Conservation (phyloP, 495 filamentous ascomycete species). For the Aspergillus campestris region DNA sequence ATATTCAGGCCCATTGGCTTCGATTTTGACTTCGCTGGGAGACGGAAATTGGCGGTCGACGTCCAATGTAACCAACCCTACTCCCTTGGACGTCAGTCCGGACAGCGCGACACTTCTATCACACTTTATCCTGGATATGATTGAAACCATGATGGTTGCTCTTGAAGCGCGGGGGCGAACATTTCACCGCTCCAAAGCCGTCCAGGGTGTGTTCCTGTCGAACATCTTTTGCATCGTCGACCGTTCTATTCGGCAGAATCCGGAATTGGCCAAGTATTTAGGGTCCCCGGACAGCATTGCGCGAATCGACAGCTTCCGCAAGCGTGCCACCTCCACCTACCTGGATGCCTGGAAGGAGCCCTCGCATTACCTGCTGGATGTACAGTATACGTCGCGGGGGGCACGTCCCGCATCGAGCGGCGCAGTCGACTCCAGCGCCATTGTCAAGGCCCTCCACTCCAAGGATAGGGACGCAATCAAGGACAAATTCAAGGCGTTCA, state of each 20-base stretch:
- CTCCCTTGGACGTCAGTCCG: constrained; percentile 77
- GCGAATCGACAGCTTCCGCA: constrained; percentile 75
- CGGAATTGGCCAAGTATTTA: constrained; percentile 68
- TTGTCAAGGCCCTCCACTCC: constrained; percentile 71
- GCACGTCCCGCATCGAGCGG: constrained; percentile 60
- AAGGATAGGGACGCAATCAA: constrained; percentile 96
- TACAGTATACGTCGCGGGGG: constrained; percentile 74
- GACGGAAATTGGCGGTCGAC: constrained; percentile 76
- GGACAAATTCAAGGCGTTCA: constrained; percentile 90
- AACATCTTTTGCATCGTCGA: constrained; percentile 85
- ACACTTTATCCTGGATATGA: constrained; percentile 76
- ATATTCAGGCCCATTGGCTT: constrained; percentile 79
- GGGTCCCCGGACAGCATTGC: constrained; percentile 49
- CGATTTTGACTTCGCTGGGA: constrained; percentile 83
- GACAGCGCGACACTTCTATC: constrained; percentile 84
- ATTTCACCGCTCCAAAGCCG: constrained; percentile 67
- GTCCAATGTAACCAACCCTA: constrained; percentile 53
- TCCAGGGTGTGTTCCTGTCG: constrained; percentile 81
- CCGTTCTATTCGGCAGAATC: constrained; percentile 65
- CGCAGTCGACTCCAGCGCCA: constrained; percentile 62
- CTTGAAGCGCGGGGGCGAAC: constrained; percentile 70
- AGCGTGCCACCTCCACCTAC: constrained; percentile 75
- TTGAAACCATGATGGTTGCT: constrained; percentile 67
- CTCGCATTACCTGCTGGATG: constrained; percentile 77
- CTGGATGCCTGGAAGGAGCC: constrained; percentile 84